Evolutionary conservation across 306 rosid genomes (phyloP), one percentile per base, ranked within the genome.

Genomic region (Glycine soja): DNA sequence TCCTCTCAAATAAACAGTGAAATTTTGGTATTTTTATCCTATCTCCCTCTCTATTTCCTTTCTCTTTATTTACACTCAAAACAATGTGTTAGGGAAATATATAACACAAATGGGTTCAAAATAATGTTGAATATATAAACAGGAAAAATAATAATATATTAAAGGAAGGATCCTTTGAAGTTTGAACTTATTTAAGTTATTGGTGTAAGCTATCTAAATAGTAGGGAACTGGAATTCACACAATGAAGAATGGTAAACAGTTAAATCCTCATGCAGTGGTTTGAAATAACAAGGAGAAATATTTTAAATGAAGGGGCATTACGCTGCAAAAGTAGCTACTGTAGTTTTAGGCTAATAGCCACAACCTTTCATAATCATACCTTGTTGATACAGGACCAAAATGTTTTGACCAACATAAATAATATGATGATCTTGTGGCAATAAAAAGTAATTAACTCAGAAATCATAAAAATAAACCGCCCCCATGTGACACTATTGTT

Each of bases 101-200:
- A 47, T 47, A 47, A 0, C 52, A 47, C 12, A 47, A 47, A 47
- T 47, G 52, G 52, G 13, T 47, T 24, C 13, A 10, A 9, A 47
- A 52, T 45, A 72, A 52, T 38, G 11, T n/a, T 54, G 66, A 56
- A 57, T 56, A 9, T 10, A 72, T 10, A 36, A 56, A 74, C 24
- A 56, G 53, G 24, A 57, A 34, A 74, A 40, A 42, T 10, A 18
- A 16, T n/a, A 58, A 61, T 15, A 30, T 46, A 13, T 58, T 15
- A 10, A 74, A 53, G 42, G 12, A 57, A 40, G 10, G 78, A 54
- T 56, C 16, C 50, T 54, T 54, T 74, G 64, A 72, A 36, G 59
- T 34, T 19, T 24, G 69, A 34, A 34, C 15, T 30, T 54, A 50
- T 50, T 24, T 24, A 50, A 52, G 8, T 32, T 51, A 32, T 13